phyloP scores from a whole-genome alignment of 2,329 filamentous ascomycete genomes.

The Ascosphaera acerosa region DNA sequence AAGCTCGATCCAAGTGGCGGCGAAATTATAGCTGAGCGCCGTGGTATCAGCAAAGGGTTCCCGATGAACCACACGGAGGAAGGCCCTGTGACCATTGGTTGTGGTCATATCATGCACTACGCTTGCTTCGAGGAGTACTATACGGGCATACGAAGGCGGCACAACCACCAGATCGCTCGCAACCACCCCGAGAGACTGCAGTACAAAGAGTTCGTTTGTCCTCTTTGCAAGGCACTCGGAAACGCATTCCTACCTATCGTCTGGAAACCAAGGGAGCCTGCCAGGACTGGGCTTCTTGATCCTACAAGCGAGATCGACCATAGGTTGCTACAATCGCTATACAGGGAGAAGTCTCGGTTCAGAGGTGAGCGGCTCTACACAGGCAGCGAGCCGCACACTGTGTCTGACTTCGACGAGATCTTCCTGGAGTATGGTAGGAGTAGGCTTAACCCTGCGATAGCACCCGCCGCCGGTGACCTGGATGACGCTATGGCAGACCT shows the following conservation, averaged over 20 bases:
- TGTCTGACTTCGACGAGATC: constrained; percentile 20
- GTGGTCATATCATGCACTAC: constrained; percentile 97
- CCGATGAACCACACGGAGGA: constrained; percentile 37
- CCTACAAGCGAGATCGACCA: constrained; percentile 35
- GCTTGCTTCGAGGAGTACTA: constrained; percentile 85
- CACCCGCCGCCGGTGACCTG: constrained; percentile 16
- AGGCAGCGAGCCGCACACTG: constrained; percentile 13
- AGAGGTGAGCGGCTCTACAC: constrained; percentile 22
- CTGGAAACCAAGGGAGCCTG: constrained; percentile 79
- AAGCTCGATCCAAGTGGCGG: constrained; percentile 52
- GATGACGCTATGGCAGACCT: too few relatives aligned
- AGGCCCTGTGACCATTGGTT: constrained; percentile 70
- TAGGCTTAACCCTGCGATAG: constrained; percentile 25
- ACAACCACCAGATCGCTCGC: constrained; percentile 76
- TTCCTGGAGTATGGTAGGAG: constrained; percentile 27
- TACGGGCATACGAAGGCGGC: constrained; percentile 56
- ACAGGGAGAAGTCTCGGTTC: constrained; percentile 20
- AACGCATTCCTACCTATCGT: constrained; percentile 88
- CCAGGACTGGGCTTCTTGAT: constrained; percentile 48
- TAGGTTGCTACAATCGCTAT: constrained; percentile 39
- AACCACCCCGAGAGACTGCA: constrained; percentile 68
- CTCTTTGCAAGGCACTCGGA: constrained; percentile 84
- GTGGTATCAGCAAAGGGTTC: constrained; percentile 76
- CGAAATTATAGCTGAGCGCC: constrained; percentile 45
- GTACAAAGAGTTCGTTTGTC: constrained; percentile 79